Base-by-base conservation (phyloP, 768 basidiomycete genomes). In the Lentinus tigrinus region DNA sequence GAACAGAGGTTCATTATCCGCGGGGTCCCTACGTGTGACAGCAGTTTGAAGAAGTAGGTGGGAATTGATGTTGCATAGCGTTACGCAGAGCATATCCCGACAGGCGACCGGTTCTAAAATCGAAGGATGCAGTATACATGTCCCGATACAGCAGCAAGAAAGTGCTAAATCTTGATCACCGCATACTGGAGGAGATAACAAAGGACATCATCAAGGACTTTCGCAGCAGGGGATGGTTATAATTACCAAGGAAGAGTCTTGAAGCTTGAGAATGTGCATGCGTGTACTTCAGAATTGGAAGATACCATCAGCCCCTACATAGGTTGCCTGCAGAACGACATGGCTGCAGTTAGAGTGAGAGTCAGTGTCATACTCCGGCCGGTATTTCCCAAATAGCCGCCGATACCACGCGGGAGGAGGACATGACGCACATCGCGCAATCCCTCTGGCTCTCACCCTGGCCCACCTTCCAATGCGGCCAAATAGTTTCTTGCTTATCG, bases 1-100 rank as follows among this genome's bases (percentile, higher is more conserved):
- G 74, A 73, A 14, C 62, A 79, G 55, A 65, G 79, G 36, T 74
- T 78, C 72, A 70, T 78, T 59, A 66, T 72, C 44, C 44, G 47
- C 19, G 52, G 38, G 58, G 56, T 1, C 47, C 57, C 0, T 65
- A 38, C 48, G 63, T 65, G 55, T 61, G 57, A 50, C 64, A 65
- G 27, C 59, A 67, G 17, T 63, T 52, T n/a, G 47, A 64, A 65
- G 38, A n/a, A 31, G 63, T 52, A 19, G 34, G 4, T 19, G 5
- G 8, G 39, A 69, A 63, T 67, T 23, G 40, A 50, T 21, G 53
- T 38, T 21, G 65, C 58, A 3, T 53, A 54, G 27, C 52, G 56
- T 9, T 38, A 58, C 21, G 43, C 50, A 28, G 52, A 52, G 24
- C 24, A 53, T 13, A 17, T 65, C 2, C 61, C 66, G 0, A 57